These are phyloP conservation scores for Rutidosis leptorrhynchoides DNA, from an alignment of 129 eudicot species.

Conservation along the genomic window DNA sequence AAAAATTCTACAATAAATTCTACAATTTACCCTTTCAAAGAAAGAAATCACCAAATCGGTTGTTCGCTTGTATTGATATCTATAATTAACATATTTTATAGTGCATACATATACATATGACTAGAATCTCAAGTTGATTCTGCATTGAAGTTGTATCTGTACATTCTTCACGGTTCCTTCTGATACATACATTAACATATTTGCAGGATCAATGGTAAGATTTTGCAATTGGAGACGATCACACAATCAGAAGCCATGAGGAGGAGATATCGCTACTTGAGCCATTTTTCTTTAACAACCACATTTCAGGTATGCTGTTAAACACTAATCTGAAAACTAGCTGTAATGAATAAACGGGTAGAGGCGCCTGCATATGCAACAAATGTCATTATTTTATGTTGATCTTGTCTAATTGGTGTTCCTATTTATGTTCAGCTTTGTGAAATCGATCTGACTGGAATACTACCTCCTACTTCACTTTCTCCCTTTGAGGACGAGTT, in stretches of 20 bases:
- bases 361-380: conserved; percentile 4
- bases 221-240: conserved; percentile 75
- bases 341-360: background rate
- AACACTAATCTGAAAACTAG: background rate
- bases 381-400: background rate
- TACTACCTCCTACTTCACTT: conserved; percentile 64
- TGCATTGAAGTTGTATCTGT: background rate
- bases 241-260: conserved; percentile 93
- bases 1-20: background rate
- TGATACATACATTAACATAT: conserved; percentile 15
- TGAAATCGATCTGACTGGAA: conserved; percentile 70
- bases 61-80: background rate
- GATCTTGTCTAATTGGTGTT: conserved; percentile 20
- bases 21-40: background rate
- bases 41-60: conserved; percentile 1
- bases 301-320: conserved; percentile 67
- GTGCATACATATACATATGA: background rate
- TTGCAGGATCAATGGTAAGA: conserved; percentile 81
- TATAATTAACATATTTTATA: background rate
- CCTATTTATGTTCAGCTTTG: conserved; percentile 57
- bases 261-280: conserved; percentile 87
- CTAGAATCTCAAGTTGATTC: background rate
- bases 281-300: conserved; percentile 90
- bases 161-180: conserved; percentile 7
- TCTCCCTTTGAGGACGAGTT: conserved; percentile 86